Percentiles rank a stretch among this genome's conserved stretches.
Evolutionary conservation across 306 rosid genomes (phyloP).

Genomic region (Lagenaria siceraria): DNA sequence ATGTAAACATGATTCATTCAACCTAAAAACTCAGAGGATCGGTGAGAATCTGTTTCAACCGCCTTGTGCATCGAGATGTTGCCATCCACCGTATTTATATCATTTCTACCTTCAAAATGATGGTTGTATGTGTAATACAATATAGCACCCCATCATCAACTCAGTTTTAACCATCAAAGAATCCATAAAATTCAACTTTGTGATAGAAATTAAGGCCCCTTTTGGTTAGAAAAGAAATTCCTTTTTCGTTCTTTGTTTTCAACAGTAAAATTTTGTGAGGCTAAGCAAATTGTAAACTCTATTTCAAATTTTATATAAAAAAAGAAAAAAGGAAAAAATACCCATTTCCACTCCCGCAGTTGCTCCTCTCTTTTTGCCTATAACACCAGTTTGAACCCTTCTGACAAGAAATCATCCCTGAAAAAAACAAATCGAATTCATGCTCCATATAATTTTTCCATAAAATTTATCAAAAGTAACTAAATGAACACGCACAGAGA

Average conservation of each 20-base stretch:
- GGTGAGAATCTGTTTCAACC: not conserved
- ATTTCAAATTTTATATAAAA: too few relatives aligned
- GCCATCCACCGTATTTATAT: not conserved
- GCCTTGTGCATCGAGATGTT: not conserved
- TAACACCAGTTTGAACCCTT: slow-evolving; percentile 33
- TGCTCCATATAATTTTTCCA: not conserved
- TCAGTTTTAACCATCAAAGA: not conserved
- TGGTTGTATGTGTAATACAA: not conserved
- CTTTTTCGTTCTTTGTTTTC: not conserved
- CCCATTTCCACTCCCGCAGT: not conserved
- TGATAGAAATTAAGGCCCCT: not conserved
- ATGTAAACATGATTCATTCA: not conserved
- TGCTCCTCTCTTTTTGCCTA: slow-evolving; percentile 5
- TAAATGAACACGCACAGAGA: not conserved
- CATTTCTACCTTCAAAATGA: not conserved
- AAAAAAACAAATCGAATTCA: slow-evolving; percentile 5
- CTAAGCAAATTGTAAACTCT: not conserved
- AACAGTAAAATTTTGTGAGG: not conserved
- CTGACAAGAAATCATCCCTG: slow-evolving; percentile 39
- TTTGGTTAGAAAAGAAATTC: not conserved
- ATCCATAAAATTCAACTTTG: not conserved
- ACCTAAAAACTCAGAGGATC: not conserved
- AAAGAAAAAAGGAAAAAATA: not conserved
- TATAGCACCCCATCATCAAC: not conserved
- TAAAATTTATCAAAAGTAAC: not conserved